phyloP scores from a whole-genome alignment of 2,329 filamentous ascomycete genomes.

The Dendrostoma leiphaemia region DNA sequence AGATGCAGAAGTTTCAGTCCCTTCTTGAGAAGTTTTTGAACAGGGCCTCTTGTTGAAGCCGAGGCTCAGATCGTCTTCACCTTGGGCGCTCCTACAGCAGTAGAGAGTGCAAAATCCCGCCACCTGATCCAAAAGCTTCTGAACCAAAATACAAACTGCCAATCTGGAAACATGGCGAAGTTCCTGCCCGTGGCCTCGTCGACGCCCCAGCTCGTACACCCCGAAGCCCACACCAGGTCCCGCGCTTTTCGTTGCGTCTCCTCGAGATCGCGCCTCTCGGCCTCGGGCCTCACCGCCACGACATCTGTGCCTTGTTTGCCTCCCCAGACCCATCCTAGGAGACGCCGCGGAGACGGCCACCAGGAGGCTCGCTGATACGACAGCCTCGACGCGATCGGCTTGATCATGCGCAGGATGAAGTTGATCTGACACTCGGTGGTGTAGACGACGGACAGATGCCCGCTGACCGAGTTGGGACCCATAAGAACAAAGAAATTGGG shows the following conservation, averaged over 20 bases:
- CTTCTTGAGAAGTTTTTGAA: too few species aligned
- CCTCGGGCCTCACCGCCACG: background rate
- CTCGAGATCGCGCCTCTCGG: background rate
- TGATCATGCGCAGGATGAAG: conserved; percentile 26
- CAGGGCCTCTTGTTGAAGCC: too few species aligned
- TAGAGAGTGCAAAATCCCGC: background rate
- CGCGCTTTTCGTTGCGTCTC: background rate
- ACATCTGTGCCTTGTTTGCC: background rate
- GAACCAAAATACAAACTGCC: background rate
- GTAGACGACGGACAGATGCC: conserved; percentile 49
- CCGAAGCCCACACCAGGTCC: background rate
- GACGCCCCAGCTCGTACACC: background rate
- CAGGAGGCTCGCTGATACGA: background rate
- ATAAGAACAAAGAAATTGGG: conserved; percentile 30
- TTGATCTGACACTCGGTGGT: conserved; percentile 52
- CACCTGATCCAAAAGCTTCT: background rate
- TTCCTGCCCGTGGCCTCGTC: background rate
- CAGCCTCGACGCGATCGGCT: background rate
- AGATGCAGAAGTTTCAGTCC: too few species aligned
- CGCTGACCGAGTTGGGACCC: conserved; percentile 33
- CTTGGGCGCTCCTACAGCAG: background rate
- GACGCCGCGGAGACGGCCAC: background rate
- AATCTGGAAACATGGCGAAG: background rate
- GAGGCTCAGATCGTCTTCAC: background rate
- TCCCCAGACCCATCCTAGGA: background rate